Conservation (phyloP, 2,329 filamentous ascomycete genomes). For the Zopfia rhizophila region DNA sequence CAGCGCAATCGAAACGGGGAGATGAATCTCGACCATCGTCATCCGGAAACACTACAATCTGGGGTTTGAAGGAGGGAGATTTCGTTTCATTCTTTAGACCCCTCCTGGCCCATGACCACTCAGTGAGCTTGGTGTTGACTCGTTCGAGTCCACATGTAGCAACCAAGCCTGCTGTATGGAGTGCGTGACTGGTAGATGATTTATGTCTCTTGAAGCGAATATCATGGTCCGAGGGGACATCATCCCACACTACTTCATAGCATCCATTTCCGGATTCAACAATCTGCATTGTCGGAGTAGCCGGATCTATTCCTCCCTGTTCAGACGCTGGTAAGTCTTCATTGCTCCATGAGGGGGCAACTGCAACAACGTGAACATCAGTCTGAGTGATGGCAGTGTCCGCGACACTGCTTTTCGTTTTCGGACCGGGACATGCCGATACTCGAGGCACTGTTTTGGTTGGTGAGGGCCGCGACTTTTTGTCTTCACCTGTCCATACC, state of each 20-base stretch:
- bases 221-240: constrained; percentile 28
- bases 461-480: neutral
- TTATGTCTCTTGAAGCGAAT: constrained; percentile 20
- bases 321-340: constrained; percentile 5
- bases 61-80: constrained; percentile 31
- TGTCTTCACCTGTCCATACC: constrained; percentile 7
- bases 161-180: constrained; percentile 23
- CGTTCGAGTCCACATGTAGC: constrained; percentile 35
- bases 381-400: constrained; percentile 43
- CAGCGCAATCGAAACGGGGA: constrained; percentile 18
- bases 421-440: constrained; percentile 21
- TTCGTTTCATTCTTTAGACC: constrained; percentile 6
- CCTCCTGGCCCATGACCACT: constrained; percentile 40
- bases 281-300: constrained; percentile 47
- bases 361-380: constrained; percentile 47
- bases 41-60: constrained; percentile 42
- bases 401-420: constrained; percentile 35
- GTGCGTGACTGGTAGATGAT: constrained; percentile 32
- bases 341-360: constrained; percentile 29
- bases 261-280: constrained; percentile 38
- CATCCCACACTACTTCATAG: constrained; percentile 47
- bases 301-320: constrained; percentile 22
- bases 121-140: constrained; percentile 43
- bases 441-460: neutral
- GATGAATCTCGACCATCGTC: constrained; percentile 22